These are phyloP conservation scores for Drechslerella dactyloides DNA, from an alignment of 2,329 filamentous ascomycete genomes.

Conservation along the genomic window DNA sequence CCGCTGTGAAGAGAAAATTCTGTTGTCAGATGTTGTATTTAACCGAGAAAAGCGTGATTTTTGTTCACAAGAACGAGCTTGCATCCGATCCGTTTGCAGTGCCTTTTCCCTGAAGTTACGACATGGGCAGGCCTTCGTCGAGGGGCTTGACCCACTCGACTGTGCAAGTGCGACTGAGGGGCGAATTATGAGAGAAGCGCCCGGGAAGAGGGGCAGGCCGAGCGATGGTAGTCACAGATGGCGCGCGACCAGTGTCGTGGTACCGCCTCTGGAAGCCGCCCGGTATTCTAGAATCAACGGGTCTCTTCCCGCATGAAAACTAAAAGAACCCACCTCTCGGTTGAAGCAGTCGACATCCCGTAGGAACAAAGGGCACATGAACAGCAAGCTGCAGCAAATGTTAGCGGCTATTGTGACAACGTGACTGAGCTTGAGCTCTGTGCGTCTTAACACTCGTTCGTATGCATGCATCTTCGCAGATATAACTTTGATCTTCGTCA, in stretches of 20 bases:
- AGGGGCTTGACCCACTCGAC: neutral
- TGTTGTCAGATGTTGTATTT: constrained; percentile 50
- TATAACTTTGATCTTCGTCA: too few relatives aligned
- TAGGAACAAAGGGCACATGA: constrained; percentile 9
- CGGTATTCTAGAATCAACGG: constrained; percentile 49
- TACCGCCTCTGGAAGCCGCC: constrained; percentile 6
- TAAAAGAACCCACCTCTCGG: constrained; percentile 39
- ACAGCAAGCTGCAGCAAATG: constrained; percentile 15
- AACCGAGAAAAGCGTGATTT: constrained; percentile 50
- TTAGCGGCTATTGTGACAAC: constrained; percentile 23
- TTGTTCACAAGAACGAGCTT: neutral
- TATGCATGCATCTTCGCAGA: too few relatives aligned
- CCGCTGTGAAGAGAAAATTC: constrained; percentile 17
- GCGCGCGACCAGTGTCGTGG: constrained; percentile 1
- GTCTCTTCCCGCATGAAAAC: constrained; percentile 40
- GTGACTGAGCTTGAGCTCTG: neutral
- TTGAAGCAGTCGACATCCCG: constrained; percentile 39
- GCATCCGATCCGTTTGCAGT: neutral
- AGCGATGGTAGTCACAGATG: neutral
- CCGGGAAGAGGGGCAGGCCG: constrained; percentile 25
- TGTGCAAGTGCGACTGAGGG: constrained; percentile 28
- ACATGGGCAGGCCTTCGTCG: constrained; percentile 38
- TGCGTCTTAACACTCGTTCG: neutral
- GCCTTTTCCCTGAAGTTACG: constrained; percentile 8
- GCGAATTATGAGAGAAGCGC: constrained; percentile 27